Evolutionary conservation across 805 yeast species (phyloP).

Genomic region (Starmerella floris): DNA sequence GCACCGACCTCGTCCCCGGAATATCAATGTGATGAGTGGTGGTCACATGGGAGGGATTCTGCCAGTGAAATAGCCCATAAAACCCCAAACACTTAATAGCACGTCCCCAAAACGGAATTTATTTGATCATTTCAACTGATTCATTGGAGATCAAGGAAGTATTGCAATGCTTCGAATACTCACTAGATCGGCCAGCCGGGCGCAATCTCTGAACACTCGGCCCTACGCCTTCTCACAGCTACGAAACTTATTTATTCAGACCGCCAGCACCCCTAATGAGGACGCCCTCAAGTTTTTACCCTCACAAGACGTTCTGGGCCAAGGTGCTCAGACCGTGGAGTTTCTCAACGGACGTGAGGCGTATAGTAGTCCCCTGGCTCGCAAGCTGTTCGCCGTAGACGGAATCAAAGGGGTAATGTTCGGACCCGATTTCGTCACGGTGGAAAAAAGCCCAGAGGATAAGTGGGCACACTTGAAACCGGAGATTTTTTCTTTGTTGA

Average conservation of each 20-base stretch:
- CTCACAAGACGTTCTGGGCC: constrained; percentile 51
- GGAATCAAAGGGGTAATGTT: constrained; percentile 67
- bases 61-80: no score
- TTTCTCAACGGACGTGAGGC: constrained; percentile 67
- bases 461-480: constrained; percentile 66
- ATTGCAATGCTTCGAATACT: no score
- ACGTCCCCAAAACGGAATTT: no score
- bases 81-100: no score
- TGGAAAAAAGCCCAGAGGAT: constrained; percentile 47
- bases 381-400: constrained; percentile 58
- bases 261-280: constrained; percentile 75
- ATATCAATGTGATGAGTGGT: no score
- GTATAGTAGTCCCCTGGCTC: constrained; percentile 57
- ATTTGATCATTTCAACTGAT: no score
- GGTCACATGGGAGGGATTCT: no score
- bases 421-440: constrained; percentile 73
- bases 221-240: not conserved
- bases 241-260: constrained; percentile 42
- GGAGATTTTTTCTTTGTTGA: constrained; percentile 40
- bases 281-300: constrained; percentile 78
- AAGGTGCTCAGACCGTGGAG: constrained; percentile 50
- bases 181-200: no score
- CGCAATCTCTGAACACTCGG: not conserved
- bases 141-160: no score
- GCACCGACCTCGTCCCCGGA: no score